Percentiles rank a stretch among this genome's conserved stretches.
phyloP scores from a whole-genome alignment of 495 filamentous ascomycete genomes.

The Penicillium salamii region DNA sequence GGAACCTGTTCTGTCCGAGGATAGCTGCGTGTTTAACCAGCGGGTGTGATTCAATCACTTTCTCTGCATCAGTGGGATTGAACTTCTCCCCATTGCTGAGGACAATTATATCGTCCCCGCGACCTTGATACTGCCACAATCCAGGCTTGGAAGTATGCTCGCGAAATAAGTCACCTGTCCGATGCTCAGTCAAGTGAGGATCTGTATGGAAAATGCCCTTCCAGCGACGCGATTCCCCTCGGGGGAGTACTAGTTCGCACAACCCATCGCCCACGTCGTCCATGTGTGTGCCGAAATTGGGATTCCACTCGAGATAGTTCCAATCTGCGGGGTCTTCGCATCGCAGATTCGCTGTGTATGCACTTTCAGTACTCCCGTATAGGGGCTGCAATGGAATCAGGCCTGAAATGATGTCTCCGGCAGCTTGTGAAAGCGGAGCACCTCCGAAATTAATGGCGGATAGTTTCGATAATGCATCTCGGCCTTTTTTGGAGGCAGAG shows the following conservation, averaged over 20 bases:
- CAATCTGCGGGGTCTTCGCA: constrained; percentile 34
- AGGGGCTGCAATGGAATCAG: constrained; percentile 2
- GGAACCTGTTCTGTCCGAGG: neutral
- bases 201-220: constrained; percentile 13
- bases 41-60: neutral
- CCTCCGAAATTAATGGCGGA: neutral
- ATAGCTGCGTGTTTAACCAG: neutral
- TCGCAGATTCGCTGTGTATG: neutral
- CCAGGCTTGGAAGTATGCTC: constrained; percentile 12
- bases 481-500: neutral
- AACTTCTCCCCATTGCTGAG: constrained; percentile 37
- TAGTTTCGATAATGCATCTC: neutral
- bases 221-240: neutral
- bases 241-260: constrained; percentile 39
- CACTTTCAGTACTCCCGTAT: constrained; percentile 10
- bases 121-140: constrained; percentile 29
- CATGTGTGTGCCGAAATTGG: constrained; percentile 38
- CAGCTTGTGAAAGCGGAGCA: neutral
- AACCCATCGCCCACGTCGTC: constrained; percentile 39
- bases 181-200: constrained; percentile 10
- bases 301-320: constrained; percentile 48
- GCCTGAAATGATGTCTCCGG: neutral
- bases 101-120: constrained; percentile 38
- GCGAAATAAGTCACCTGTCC: constrained; percentile 15
- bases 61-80: constrained; percentile 21